Conservation (phyloP, 2,329 filamentous ascomycete species). For the Huntiella moniliformis region DNA sequence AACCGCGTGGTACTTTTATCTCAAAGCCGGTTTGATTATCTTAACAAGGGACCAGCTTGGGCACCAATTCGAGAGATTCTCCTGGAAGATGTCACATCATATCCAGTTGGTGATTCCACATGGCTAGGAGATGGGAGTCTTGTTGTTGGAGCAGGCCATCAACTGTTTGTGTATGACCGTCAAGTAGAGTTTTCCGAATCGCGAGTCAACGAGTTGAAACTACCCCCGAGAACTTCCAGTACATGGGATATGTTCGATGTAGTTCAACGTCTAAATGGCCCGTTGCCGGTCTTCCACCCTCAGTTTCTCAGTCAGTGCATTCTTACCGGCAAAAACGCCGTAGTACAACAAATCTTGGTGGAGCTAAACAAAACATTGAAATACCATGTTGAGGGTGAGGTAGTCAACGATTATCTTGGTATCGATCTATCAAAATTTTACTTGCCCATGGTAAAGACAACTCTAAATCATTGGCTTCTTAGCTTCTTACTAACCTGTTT, state of each 20-base stretch:
- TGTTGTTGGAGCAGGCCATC: conserved; percentile 76
- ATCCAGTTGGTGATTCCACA: conserved; percentile 81
- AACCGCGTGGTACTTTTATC: conserved; percentile 65
- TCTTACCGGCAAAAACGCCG: conserved; percentile 51
- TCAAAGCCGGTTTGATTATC: conserved; percentile 80
- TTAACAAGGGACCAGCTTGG: conserved; percentile 81
- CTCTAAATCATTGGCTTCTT: neutral
- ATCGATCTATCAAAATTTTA: conserved; percentile 44
- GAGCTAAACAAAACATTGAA: conserved; percentile 60
- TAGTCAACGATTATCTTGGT: conserved; percentile 59
- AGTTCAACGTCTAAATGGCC: conserved; percentile 68
- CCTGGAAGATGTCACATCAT: conserved; percentile 64
- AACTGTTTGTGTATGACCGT: conserved; percentile 70
- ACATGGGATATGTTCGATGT: conserved; percentile 60
- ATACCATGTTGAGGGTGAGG: conserved; percentile 65
- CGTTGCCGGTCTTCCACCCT: conserved; percentile 79
- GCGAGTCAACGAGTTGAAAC: conserved; percentile 32
- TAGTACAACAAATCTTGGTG: conserved; percentile 56
- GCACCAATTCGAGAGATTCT: conserved; percentile 65
- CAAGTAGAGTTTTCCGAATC: conserved; percentile 46
- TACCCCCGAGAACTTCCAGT: conserved; percentile 24
- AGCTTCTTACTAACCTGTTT: conserved; percentile 9
- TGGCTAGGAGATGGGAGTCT: conserved; percentile 78
- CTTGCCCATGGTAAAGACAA: neutral
- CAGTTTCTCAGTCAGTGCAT: conserved; percentile 80